phyloP scores from a whole-genome alignment of 2,329 filamentous ascomycete genomes.

The Orbilia ellipsospora region DNA sequence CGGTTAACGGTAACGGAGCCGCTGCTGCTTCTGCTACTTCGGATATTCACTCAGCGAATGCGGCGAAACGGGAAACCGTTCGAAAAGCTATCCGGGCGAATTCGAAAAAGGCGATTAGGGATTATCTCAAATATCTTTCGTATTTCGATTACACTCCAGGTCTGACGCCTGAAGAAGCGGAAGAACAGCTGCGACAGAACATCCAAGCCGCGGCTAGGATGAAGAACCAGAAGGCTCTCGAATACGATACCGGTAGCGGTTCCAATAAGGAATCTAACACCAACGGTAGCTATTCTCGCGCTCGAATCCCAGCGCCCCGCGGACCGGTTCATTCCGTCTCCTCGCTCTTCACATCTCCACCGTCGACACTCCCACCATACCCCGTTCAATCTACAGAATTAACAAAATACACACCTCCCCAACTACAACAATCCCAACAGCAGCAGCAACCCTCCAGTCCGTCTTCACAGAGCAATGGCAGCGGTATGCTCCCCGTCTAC shows the following conservation, averaged over 20 bases:
- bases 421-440: no score
- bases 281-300: slow-evolving; percentile 48
- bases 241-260: slow-evolving; percentile 27
- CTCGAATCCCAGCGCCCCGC: slow-evolving; percentile 60
- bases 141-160: slow-evolving; percentile 83
- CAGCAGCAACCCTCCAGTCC: slow-evolving; percentile 58
- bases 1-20: slow-evolving; percentile 40
- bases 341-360: slow-evolving; percentile 76
- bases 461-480: slow-evolving; percentile 60
- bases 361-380: slow-evolving; percentile 74
- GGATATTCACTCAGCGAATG: slow-evolving; percentile 29
- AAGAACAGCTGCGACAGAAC: slow-evolving; percentile 48
- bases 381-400: slow-evolving; percentile 63
- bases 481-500: slow-evolving; percentile 62
- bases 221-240: slow-evolving; percentile 50
- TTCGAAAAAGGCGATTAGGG: slow-evolving; percentile 79
- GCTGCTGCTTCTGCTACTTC: slow-evolving; percentile 17
- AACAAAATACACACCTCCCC: slow-evolving; percentile 58
- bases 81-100: slow-evolving; percentile 77
- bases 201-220: slow-evolving; percentile 38
- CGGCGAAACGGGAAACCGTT: slow-evolving; percentile 67
- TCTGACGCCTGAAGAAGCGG: slow-evolving; percentile 68
- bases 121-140: slow-evolving; percentile 78
- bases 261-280: slow-evolving; percentile 9
- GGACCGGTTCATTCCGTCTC: slow-evolving; percentile 69